Conservation (phyloP, 2,329 filamentous ascomycete genomes). For the Penicillium brasilianum region DNA sequence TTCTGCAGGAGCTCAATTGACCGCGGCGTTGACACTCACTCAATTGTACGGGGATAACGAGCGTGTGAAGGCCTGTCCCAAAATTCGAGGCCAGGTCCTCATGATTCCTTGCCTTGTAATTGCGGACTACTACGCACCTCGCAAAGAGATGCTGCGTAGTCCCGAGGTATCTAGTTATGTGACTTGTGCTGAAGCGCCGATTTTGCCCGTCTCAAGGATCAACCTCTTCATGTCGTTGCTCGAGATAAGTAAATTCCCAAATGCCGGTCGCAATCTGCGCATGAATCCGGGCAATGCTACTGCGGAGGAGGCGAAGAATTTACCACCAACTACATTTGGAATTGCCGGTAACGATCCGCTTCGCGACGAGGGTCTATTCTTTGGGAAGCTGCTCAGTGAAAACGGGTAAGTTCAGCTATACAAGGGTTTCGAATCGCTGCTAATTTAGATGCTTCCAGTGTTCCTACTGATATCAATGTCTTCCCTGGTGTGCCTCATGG, state of each 20-base stretch:
- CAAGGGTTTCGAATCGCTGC: not conserved
- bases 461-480: constrained; percentile 55
- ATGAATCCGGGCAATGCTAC: constrained; percentile 49
- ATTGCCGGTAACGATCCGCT: constrained; percentile 56
- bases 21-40: constrained; percentile 49
- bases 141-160: constrained; percentile 45
- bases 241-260: constrained; percentile 30
- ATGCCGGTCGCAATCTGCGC: constrained; percentile 37
- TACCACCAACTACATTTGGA: constrained; percentile 54
- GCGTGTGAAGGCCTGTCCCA: constrained; percentile 27
- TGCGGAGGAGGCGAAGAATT: constrained; percentile 40
- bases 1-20: constrained; percentile 54
- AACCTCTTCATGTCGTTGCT: constrained; percentile 39
- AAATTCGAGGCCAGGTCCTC: constrained; percentile 57
- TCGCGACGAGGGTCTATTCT: constrained; percentile 57
- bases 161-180: constrained; percentile 51
- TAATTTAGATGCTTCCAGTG: constrained; percentile 34
- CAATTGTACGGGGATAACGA: constrained; percentile 41
- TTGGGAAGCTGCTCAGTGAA: constrained; percentile 50
- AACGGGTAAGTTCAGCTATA: constrained; percentile 45
- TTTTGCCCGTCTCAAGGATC: constrained; percentile 51
- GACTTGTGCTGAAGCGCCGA: constrained; percentile 56
- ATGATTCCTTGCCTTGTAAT: constrained; percentile 57
- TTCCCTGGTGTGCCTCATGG: constrained; percentile 62
- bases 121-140: constrained; percentile 40